These are phyloP conservation scores for Phascolomyces articulosus DNA, from an alignment of 371 early-diverging fungal species.

Conservation along the genomic window DNA sequence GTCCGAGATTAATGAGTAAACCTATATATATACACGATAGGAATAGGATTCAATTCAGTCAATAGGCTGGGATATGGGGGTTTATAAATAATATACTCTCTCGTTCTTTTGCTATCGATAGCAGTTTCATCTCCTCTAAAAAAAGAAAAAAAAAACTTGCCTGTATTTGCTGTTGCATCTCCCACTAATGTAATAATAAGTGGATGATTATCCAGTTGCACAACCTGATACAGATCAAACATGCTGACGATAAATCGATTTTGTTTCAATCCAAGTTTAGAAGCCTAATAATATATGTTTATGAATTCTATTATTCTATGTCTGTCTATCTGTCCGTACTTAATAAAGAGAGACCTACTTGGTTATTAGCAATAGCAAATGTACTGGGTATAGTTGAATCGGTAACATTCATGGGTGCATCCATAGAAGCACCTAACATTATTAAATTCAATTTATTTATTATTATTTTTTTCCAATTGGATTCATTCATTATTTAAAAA, in stretches of 20 bases:
- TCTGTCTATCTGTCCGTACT: no score
- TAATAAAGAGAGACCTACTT: slow-evolving; percentile 25
- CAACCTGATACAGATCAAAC: slow-evolving; percentile 61
- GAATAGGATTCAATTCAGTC: no score
- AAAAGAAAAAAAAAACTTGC: slow-evolving; percentile 39
- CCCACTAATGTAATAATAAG: slow-evolving; percentile 63
- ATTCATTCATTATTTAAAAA: no score
- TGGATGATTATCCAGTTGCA: slow-evolving; percentile 62
- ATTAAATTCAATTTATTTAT: no score
- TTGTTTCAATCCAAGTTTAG: slow-evolving; percentile 64
- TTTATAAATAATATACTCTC: slow-evolving; percentile 22
- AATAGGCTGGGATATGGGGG: no score
- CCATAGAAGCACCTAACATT: slow-evolving; percentile 26
- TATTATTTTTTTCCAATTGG: no score
- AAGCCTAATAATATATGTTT: slow-evolving; percentile 55
- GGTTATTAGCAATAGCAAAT: slow-evolving; percentile 49
- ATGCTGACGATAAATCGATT: slow-evolving; percentile 65
- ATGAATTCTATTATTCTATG: no score
- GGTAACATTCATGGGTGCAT: slow-evolving; percentile 31
- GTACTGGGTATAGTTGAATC: slow-evolving; percentile 40
- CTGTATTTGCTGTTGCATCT: slow-evolving; percentile 60
- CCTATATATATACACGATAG: slow-evolving; percentile 22
- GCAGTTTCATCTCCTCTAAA: no score
- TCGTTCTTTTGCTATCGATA: slow-evolving; percentile 29
- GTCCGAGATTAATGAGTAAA: slow-evolving; percentile 34